Conservation (phyloP, 441 rosid genomes). For the Eruca vesicaria region DNA sequence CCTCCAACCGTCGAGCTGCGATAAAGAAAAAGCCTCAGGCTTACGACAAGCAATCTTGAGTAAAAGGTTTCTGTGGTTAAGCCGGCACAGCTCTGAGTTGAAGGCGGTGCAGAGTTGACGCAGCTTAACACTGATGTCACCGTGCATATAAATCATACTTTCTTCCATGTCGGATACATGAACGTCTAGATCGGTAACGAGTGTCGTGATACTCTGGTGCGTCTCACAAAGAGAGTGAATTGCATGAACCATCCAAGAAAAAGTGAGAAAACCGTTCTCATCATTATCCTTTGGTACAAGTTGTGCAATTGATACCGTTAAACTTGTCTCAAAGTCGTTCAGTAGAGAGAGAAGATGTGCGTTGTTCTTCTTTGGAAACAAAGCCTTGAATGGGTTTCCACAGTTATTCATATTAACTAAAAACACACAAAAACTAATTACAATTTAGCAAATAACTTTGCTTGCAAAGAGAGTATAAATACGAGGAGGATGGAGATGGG, state of each 20-base stretch:
- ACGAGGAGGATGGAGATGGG: too few relatives aligned
- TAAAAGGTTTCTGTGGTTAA: constrained; percentile 70
- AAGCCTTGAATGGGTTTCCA: constrained; percentile 44
- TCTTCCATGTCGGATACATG: constrained; percentile 78
- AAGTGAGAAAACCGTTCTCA: constrained; percentile 47
- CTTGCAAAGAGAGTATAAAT: too few relatives aligned
- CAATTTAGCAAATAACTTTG: too few relatives aligned
- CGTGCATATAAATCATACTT: constrained; percentile 69
- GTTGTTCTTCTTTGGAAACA: constrained; percentile 57
- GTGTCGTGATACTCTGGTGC: constrained; percentile 52
- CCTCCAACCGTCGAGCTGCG: constrained; percentile 65
- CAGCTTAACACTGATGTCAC: constrained; percentile 75
- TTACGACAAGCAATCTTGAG: constrained; percentile 67
- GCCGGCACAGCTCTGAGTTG: constrained; percentile 67
- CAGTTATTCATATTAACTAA: not conserved
- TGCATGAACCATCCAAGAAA: constrained; percentile 79
- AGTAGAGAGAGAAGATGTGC: constrained; percentile 45
- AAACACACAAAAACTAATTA: not conserved
- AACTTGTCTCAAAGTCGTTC: constrained; percentile 61
- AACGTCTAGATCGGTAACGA: constrained; percentile 66
- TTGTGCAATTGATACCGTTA: constrained; percentile 56
- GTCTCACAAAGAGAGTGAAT: constrained; percentile 76
- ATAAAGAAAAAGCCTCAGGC: constrained; percentile 34
- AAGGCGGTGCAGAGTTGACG: constrained; percentile 78
- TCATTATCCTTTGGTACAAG: constrained; percentile 53